Evolutionary conservation across 2,329 filamentous ascomycete species (phyloP).

Genomic region (Aspergillus fumigatiaffinis): DNA sequence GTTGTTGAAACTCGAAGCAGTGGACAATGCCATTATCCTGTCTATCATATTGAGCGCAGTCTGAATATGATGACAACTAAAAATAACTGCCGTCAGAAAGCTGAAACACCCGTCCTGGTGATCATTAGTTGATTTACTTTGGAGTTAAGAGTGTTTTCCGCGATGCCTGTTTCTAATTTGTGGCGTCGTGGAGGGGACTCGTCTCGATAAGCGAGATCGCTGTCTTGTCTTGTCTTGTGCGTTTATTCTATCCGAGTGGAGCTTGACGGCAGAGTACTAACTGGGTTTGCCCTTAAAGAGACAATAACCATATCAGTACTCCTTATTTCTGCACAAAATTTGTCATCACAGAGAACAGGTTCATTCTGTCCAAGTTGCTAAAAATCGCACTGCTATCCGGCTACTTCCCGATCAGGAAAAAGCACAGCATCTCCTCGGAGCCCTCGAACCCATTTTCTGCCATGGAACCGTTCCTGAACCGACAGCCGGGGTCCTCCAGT

Average conservation of each 20-base stretch:
- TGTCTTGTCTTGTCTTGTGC: too few species aligned
- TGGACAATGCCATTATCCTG: background rate
- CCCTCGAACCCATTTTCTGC: background rate
- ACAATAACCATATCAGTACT: too few species aligned
- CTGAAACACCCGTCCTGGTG: background rate
- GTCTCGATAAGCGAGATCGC: background rate
- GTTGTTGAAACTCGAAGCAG: background rate
- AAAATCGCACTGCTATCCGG: too few species aligned
- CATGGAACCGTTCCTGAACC: background rate
- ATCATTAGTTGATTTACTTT: background rate
- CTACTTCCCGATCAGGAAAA: background rate
- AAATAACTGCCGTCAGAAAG: background rate
- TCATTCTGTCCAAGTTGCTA: background rate
- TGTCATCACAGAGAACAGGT: too few species aligned
- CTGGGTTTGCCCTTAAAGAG: too few species aligned
- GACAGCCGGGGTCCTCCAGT: background rate
- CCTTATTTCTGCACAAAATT: too few species aligned
- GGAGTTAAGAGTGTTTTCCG: background rate
- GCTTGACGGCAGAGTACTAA: background rate
- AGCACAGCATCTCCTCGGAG: background rate
- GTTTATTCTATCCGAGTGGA: background rate
- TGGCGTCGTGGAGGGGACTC: background rate
- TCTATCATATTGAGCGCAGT: too few species aligned
- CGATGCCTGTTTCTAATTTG: background rate
- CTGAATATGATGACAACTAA: background rate